These are phyloP conservation scores for Suhomyces pyralidae DNA, from an alignment of 805 yeast genomes.

Conservation along the genomic window DNA sequence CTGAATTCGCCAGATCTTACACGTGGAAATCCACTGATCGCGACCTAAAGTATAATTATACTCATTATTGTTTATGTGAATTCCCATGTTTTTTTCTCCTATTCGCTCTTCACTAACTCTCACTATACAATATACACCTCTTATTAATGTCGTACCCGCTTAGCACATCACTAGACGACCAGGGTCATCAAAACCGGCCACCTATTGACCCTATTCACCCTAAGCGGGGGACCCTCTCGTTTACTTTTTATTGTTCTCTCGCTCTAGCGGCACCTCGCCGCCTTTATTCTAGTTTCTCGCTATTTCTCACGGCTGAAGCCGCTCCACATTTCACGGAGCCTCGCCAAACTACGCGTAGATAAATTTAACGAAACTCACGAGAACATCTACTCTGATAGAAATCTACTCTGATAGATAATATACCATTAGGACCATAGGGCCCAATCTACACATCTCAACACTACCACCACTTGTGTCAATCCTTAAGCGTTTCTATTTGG, in stretches of 20 bases:
- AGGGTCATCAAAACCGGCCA: not conserved
- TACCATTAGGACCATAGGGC: not conserved
- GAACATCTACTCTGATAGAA: not conserved
- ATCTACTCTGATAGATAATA: not conserved
- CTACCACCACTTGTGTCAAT: not conserved
- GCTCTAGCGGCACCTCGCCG: not conserved
- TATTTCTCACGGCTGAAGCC: not conserved
- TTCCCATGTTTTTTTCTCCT: too few species aligned
- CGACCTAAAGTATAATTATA: not conserved
- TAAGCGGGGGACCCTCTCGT: not conserved
- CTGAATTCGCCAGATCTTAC: not conserved
- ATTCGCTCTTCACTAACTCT: not conserved
- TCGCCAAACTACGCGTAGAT: not conserved
- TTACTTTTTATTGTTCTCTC: not conserved
- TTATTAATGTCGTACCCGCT: not conserved
- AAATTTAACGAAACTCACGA: not conserved
- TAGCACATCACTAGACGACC: not conserved
- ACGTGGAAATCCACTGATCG: not conserved
- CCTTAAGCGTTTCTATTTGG: not conserved
- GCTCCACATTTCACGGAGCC: slow-evolving; percentile 1
- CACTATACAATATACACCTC: not conserved
- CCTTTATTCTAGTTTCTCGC: not conserved
- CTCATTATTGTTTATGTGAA: too few species aligned
- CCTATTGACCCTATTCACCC: too few species aligned
- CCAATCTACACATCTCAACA: not conserved